Evolutionary conservation across 345 rosid species (phyloP).

Genomic region (Populus davidiana): DNA sequence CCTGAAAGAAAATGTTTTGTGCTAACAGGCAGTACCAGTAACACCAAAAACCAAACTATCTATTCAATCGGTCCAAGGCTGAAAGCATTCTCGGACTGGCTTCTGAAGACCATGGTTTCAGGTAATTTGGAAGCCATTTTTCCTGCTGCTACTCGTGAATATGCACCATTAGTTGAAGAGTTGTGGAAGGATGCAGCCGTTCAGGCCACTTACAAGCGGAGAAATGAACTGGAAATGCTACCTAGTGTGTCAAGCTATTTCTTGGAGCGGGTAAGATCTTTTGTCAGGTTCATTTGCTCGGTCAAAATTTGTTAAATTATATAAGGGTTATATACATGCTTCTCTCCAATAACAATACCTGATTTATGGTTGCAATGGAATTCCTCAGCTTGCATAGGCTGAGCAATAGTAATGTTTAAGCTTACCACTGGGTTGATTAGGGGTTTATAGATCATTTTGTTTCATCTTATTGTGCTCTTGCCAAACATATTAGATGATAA

Average conservation of each 20-base stretch:
- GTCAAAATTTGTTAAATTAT: not conserved
- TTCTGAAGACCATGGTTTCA: constrained; percentile 82
- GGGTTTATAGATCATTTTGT: not conserved
- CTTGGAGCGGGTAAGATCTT: constrained; percentile 70
- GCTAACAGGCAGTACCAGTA: constrained; percentile 42
- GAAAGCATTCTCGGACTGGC: constrained; percentile 91
- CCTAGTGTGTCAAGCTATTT: constrained; percentile 84
- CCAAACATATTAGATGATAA: not conserved
- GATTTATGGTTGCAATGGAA: not conserved
- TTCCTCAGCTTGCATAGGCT: not conserved
- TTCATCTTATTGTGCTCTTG: not conserved
- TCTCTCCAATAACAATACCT: not conserved
- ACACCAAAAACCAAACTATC: constrained; percentile 31
- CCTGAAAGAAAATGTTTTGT: constrained; percentile 17
- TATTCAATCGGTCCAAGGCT: constrained; percentile 82
- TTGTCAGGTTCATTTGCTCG: constrained; percentile 18
- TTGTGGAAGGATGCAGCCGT: constrained; percentile 86
- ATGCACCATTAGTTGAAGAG: constrained; percentile 90
- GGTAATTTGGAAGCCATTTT: constrained; percentile 84
- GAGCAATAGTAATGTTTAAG: constrained; percentile 1
- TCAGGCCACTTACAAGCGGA: constrained; percentile 73
- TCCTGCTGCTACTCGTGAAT: constrained; percentile 96
- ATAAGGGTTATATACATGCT: constrained; percentile 1
- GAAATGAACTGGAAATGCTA: constrained; percentile 71
- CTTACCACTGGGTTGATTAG: not conserved